phyloP scores from a whole-genome alignment of 345 rosid genomes.

The Clausena lansium region DNA sequence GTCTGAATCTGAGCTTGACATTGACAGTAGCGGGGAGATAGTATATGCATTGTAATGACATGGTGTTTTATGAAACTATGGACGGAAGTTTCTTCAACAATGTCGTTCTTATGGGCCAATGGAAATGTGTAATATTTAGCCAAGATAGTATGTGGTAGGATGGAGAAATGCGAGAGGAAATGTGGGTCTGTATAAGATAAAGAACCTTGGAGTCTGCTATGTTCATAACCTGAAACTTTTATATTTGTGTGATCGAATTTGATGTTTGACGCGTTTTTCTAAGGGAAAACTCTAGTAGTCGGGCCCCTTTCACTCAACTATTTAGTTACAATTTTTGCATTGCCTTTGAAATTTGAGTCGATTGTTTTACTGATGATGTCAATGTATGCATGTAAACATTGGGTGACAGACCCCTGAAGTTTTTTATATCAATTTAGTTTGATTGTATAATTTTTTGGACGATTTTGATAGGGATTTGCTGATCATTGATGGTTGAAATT shows the following conservation, averaged over 20 bases:
- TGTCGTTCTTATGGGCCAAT: background rate
- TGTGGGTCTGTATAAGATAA: conserved; percentile 5
- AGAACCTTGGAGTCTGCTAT: conserved; percentile 10
- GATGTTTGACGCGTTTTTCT: background rate
- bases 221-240: conserved; percentile 20
- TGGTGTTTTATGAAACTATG: conserved; percentile 6
- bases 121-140: conserved; percentile 12
- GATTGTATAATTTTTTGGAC: no score
- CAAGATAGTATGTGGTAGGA: background rate
- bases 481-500: no score
- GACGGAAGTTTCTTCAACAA: background rate
- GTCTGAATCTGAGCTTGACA: conserved; percentile 78
- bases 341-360: background rate
- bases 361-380: background rate
- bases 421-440: no score
- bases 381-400: no score
- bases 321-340: background rate
- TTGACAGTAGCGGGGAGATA: conserved; percentile 93
- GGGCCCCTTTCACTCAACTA: background rate
- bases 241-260: conserved; percentile 3
- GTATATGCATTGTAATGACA: conserved; percentile 61
- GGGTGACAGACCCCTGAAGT: no score
- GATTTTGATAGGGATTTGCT: no score
- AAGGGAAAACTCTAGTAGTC: background rate
- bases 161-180: background rate